phyloP scores from a whole-genome alignment of 169 alveolate genomes.

The Toxoplasma gondii region DNA sequence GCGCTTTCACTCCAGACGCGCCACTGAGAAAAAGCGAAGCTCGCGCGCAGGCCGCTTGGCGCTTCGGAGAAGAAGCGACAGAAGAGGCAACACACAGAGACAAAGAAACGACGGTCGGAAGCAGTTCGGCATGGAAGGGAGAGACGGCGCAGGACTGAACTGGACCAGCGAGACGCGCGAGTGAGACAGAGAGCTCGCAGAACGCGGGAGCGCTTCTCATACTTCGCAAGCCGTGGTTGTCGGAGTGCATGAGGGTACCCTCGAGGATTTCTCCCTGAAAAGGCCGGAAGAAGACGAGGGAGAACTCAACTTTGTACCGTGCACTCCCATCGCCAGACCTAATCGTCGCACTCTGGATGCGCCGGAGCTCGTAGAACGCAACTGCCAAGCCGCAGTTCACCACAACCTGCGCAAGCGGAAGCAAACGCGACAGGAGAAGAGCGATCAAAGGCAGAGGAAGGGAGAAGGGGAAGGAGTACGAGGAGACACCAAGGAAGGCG shows the following conservation, averaged over 20 bases:
- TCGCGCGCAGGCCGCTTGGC: too few species aligned
- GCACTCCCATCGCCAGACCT: conserved; percentile 48
- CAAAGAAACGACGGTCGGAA: too few species aligned
- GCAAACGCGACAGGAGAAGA: not conserved
- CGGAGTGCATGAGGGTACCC: conserved; percentile 39
- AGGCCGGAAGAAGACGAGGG: conserved; percentile 51
- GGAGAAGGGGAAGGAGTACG: not conserved
- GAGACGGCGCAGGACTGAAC: not conserved
- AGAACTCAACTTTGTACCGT: conserved; percentile 43
- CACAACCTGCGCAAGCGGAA: conserved; percentile 24
- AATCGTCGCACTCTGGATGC: conserved; percentile 13
- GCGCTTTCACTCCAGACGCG: too few species aligned
- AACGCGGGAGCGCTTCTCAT: too few species aligned
- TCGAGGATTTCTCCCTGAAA: conserved; percentile 49
- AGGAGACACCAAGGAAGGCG: not conserved
- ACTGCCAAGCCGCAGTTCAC: conserved; percentile 41
- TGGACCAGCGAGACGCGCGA: not conserved
- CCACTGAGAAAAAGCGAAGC: too few species aligned
- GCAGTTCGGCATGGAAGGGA: too few species aligned
- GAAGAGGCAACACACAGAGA: too few species aligned
- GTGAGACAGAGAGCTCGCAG: too few species aligned
- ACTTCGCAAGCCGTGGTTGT: not conserved
- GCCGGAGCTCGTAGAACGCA: conserved; percentile 42
- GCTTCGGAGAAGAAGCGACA: too few species aligned
- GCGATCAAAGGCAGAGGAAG: not conserved